These are phyloP conservation scores for Grosmannia clavigera DNA, from an alignment of 2,329 filamentous ascomycete species.

Conservation along the genomic window DNA sequence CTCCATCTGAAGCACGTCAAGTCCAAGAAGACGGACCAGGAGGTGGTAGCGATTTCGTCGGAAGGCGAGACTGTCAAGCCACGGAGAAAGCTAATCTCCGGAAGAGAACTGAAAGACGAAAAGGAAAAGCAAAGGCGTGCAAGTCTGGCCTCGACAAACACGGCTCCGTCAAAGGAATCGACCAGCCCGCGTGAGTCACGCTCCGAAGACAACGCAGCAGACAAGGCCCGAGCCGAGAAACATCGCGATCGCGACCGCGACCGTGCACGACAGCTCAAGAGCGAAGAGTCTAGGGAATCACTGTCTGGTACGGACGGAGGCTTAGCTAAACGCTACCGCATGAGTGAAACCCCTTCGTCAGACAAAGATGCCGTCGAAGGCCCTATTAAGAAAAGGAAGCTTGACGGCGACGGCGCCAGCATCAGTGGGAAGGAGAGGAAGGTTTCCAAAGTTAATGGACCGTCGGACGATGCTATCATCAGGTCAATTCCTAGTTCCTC, in stretches of 20 bases:
- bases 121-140: conserved; percentile 39
- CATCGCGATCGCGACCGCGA: conserved; percentile 49
- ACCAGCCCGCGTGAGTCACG: conserved; percentile 38
- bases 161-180: conserved; percentile 36
- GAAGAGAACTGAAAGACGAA: conserved; percentile 47
- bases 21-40: conserved; percentile 40
- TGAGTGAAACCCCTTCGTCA: conserved; percentile 43
- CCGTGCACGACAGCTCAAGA: conserved; percentile 46
- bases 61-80: conserved; percentile 47
- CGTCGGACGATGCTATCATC: conserved; percentile 30
- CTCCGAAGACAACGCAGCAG: conserved; percentile 31
- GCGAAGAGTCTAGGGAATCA: conserved; percentile 47
- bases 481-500: conserved; percentile 19
- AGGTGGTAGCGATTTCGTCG: conserved; percentile 38
- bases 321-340: conserved; percentile 44
- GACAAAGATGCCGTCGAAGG: conserved; percentile 41
- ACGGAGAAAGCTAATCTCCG: conserved; percentile 50
- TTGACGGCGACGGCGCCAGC: conserved; percentile 33
- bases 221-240: conserved; percentile 41
- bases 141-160: conserved; percentile 40
- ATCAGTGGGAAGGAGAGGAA: conserved; percentile 31
- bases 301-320: conserved; percentile 37
- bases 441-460: conserved; percentile 27
- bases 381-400: conserved; percentile 42
- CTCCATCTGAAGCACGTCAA: conserved; percentile 35